Conservation (phyloP, 225 moss, liverwort and hornwort species). For the Sphagnum contortum region DNA sequence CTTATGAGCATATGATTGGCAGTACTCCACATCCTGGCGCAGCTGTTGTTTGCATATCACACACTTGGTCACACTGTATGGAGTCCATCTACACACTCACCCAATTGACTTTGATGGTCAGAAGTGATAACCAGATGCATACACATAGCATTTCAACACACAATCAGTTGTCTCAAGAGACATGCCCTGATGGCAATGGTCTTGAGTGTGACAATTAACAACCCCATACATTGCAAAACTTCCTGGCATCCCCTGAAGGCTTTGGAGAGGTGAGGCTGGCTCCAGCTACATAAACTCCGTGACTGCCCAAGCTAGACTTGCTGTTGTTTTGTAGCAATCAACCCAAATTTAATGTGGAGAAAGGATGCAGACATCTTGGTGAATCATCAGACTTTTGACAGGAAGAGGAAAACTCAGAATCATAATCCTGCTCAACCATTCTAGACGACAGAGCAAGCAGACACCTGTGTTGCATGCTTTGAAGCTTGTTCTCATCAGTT, state of each 20-base stretch:
- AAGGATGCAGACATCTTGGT: neutral
- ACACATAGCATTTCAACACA: neutral
- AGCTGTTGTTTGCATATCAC: constrained; percentile 96
- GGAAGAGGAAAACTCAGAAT: no score
- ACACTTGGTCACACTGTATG: constrained; percentile 77
- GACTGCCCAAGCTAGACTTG: no score
- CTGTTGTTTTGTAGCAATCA: no score
- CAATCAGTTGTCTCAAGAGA: no score
- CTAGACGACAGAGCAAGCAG: neutral
- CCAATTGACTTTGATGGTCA: neutral
- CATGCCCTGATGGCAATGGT: no score
- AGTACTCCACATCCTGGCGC: constrained; percentile 91
- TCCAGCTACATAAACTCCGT: no score
- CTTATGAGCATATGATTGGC: constrained; percentile 96
- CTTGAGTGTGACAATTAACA: no score
- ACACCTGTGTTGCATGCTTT: constrained; percentile 78
- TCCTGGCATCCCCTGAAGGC: no score
- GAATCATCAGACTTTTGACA: neutral
- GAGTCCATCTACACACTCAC: constrained; percentile 53
- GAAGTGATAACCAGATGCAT: neutral
- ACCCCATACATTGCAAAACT: no score
- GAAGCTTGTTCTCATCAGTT: constrained; percentile 88
- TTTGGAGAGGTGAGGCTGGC: no score
- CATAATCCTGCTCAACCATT: neutral
- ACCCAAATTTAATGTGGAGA: no score